Evolutionary conservation across 768 basidiomycete species (phyloP).

Genomic region (Boletus insuetus): DNA sequence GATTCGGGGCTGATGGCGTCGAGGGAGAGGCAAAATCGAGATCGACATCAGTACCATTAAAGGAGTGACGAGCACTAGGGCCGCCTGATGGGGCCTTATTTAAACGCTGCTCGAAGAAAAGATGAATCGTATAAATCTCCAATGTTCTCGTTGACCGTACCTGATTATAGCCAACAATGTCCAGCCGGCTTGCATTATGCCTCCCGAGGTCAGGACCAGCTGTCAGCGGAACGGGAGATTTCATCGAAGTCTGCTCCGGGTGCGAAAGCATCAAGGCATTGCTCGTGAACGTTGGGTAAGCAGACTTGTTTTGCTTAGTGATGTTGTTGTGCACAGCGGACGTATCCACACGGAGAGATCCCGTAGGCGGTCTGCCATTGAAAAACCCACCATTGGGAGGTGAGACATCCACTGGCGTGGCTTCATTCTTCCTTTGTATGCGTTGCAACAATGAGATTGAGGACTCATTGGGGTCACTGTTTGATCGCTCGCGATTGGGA

Average conservation of each 20-base stretch:
- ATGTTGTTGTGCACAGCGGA: constrained; percentile 52
- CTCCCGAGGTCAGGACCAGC: constrained; percentile 84
- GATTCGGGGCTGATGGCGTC: constrained; percentile 46
- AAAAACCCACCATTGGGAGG: constrained; percentile 43
- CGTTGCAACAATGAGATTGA: constrained; percentile 74
- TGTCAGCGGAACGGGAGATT: constrained; percentile 78
- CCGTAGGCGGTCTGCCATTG: constrained; percentile 62
- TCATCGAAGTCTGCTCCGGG: constrained; percentile 55
- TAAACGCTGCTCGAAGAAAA: constrained; percentile 37
- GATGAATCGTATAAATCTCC: constrained; percentile 5
- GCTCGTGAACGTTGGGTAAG: constrained; percentile 61
- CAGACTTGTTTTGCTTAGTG: constrained; percentile 79
- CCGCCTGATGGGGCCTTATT: constrained; percentile 47
- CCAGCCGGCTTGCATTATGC: constrained; percentile 65
- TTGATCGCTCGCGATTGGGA: constrained; percentile 64
- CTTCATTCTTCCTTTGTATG: constrained; percentile 63
- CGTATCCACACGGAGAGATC: constrained; percentile 74
- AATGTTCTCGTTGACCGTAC: constrained; percentile 37
- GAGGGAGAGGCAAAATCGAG: constrained; percentile 58
- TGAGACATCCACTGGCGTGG: constrained; percentile 57
- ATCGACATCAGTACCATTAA: constrained; percentile 68
- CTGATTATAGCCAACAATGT: constrained; percentile 72
- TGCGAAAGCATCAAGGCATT: constrained; percentile 50
- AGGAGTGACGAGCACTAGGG: constrained; percentile 66
- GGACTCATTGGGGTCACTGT: constrained; percentile 77